These are phyloP conservation scores for Lachancea sp. DNA, from an alignment of 805 yeast genomes.

Conservation along the genomic window DNA sequence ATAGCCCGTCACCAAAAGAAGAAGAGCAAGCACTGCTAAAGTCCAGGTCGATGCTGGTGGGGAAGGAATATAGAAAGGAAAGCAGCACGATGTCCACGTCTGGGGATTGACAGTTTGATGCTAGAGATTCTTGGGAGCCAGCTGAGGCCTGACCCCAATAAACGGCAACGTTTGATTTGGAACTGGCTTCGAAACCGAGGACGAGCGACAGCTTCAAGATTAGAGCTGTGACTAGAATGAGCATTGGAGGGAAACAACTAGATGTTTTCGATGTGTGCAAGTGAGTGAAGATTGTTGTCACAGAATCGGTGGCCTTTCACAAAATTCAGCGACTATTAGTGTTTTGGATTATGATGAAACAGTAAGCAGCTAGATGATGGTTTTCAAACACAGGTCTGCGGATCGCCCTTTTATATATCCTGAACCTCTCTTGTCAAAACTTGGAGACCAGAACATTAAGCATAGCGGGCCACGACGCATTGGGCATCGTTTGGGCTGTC, in stretches of 20 bases:
- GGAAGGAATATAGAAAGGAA: slow-evolving; percentile 63
- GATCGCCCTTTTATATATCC: too few species aligned
- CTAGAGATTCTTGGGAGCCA: slow-evolving; percentile 43
- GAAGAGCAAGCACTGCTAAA: slow-evolving; percentile 50
- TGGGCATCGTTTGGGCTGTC: background rate
- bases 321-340: too few species aligned
- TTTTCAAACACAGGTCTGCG: too few species aligned
- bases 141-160: slow-evolving; percentile 89
- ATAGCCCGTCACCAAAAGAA: slow-evolving; percentile 35
- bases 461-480: background rate
- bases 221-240: background rate
- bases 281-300: background rate
- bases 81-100: slow-evolving; percentile 66
- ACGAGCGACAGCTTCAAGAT: slow-evolving; percentile 1
- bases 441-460: background rate
- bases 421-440: background rate
- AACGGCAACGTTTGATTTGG: slow-evolving; percentile 58
- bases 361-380: too few species aligned
- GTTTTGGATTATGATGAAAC: too few species aligned
- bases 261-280: background rate
- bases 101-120: slow-evolving; percentile 58
- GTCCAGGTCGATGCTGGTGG: slow-evolving; percentile 43
- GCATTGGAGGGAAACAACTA: background rate
- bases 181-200: slow-evolving; percentile 31
- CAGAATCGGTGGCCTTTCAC: background rate